phyloP scores from a whole-genome alignment of 352 stramenopile species.

The Phytophthora meadii region DNA sequence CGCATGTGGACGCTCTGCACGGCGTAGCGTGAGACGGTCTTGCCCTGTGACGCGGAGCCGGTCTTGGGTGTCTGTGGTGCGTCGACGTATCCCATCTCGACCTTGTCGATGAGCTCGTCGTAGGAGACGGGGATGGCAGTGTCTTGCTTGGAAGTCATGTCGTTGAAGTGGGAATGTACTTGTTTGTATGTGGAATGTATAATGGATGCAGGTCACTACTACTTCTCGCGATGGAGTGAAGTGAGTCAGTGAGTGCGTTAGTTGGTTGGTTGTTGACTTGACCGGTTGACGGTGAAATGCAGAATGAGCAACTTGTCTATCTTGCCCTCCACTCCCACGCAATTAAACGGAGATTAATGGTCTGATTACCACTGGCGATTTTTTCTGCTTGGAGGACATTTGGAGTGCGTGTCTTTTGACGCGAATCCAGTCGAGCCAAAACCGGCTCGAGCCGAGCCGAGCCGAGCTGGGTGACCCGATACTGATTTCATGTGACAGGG shows the following conservation, averaged over 20 bases:
- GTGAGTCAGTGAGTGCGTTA: too few relatives aligned
- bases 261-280: neutral
- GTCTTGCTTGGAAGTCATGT: neutral
- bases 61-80: conserved; percentile 26
- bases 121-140: neutral
- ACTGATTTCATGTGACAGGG: conserved; percentile 1
- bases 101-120: conserved; percentile 10
- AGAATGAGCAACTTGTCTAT: neutral
- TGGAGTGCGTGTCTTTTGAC: neutral
- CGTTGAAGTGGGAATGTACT: neutral
- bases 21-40: conserved; percentile 42
- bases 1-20: conserved; percentile 39
- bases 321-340: too few relatives aligned
- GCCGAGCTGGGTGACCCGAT: neutral
- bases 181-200: too few relatives aligned
- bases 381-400: neutral
- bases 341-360: neutral
- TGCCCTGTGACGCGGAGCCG: conserved; percentile 36
- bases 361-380: neutral
- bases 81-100: conserved; percentile 23
- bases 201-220: too few relatives aligned
- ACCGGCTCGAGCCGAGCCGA: neutral
- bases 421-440: neutral
- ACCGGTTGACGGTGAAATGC: neutral
- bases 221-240: too few relatives aligned